Evolutionary conservation across 768 basidiomycete genomes (phyloP), one percentile per base, ranked within the genome.

Genomic region (Trametes cubensis): DNA sequence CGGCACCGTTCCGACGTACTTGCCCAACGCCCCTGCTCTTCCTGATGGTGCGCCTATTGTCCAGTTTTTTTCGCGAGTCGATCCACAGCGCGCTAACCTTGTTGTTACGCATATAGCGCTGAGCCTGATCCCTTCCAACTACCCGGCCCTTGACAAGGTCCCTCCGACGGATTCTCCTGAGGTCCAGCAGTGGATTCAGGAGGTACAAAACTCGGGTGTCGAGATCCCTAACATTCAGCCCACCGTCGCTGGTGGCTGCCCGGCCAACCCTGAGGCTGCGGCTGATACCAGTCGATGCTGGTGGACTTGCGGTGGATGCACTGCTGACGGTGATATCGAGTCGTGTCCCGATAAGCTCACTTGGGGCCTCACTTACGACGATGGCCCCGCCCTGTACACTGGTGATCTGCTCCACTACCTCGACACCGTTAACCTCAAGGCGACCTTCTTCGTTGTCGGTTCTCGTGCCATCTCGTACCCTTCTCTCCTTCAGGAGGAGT

Each of bases 371-470:
- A 84, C 83, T 10, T 86, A 86, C 69, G 89, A 90, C 67, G 92
- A 95, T 70, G 92, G 93, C 42, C 94, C 94, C 4, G 85, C 86
- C 13, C 85, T 78, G 45, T 88, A 90, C 75, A 94, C 92, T 1
- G 81, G 90, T 14, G 77, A 87, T 46, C 81, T 96, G 10, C 78
- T 95, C 62, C 71, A 80, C 55, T 94, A 90, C 74, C 79, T 94
- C 38, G 81, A 87, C 61, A 71, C 81, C 45, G 69, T 80, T 52
- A 76, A 86, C 53, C 79, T 95, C 72, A 87, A 84, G 71, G 82
- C 91, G 3, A 96, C 94, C 0, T 94, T 95, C 81, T 96, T 94
- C 74, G 82, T 86, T 62, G 90, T 94, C 62, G 92, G 94, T 49
- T 94, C 92, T 20, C 86, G 93, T 54, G 85, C 78, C 48, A 82